Evolutionary conservation across 768 basidiomycete genomes (phyloP).

Genomic region (Royoungia palumana): DNA sequence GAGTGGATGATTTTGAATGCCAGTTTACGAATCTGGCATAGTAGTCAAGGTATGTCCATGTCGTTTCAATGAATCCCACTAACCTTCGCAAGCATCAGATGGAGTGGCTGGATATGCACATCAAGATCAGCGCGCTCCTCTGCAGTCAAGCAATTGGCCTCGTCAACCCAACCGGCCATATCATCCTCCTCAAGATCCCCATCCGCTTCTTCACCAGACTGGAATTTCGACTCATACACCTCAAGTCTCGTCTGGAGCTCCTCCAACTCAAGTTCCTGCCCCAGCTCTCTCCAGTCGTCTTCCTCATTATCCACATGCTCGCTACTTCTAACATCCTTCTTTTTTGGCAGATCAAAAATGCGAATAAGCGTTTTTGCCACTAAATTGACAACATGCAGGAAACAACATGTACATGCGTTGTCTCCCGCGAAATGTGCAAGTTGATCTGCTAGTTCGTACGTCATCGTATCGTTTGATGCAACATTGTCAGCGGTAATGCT

Average conservation of each 20-base stretch:
- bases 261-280: background rate
- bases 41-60: too few relatives aligned
- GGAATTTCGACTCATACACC: too few relatives aligned
- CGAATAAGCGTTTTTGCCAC: conserved; percentile 32
- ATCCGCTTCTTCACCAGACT: too few relatives aligned
- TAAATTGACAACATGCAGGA: conserved; percentile 22
- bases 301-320: background rate
- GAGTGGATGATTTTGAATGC: conserved; percentile 24
- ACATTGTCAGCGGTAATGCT: conserved; percentile 21
- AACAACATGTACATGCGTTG: conserved; percentile 24
- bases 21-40: conserved; percentile 8
- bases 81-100: conserved; percentile 6
- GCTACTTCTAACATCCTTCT: background rate
- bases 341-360: conserved; percentile 33
- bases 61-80: background rate
- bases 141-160: conserved; percentile 9
- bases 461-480: conserved; percentile 25
- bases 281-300: background rate
- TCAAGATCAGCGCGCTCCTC: conserved; percentile 16
- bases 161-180: conserved; percentile 14
- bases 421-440: conserved; percentile 23
- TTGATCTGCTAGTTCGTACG: conserved; percentile 10
- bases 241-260: too few relatives aligned
- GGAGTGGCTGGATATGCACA: background rate
- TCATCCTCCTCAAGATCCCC: background rate